Conservation (phyloP, 441 rosid species). For the Macaranga tanarius region DNA sequence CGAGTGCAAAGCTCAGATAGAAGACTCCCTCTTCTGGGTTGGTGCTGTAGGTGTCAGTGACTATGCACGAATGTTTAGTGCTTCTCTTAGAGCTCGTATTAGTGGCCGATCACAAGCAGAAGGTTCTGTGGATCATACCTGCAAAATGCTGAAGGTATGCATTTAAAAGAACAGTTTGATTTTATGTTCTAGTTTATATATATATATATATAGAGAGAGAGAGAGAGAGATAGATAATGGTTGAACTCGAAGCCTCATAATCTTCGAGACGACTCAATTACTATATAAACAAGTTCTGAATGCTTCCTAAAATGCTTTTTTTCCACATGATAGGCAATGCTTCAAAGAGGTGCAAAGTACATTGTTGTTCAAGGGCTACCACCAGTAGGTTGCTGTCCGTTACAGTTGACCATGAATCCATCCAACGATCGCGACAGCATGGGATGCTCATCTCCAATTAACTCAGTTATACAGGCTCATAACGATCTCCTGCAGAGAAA, state of each 20-base stretch:
- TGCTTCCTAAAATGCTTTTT: neutral
- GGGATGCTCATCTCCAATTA: slow-evolving; percentile 37
- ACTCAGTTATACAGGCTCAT: slow-evolving; percentile 32
- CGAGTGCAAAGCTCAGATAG: slow-evolving; percentile 18
- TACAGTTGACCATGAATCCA: slow-evolving; percentile 23
- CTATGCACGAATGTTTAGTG: slow-evolving; percentile 39
- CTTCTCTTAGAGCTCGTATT: slow-evolving; percentile 28
- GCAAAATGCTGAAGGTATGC: slow-evolving; percentile 35
- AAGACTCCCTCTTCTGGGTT: slow-evolving; percentile 40
- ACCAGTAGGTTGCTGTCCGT: slow-evolving; percentile 46
- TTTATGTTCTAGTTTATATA: too few relatives aligned
- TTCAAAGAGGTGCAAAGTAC: slow-evolving; percentile 42
- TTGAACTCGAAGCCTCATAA: too few relatives aligned
- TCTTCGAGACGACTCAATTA: too few relatives aligned
- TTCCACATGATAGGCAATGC: slow-evolving; percentile 31
- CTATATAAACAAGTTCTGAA: neutral
- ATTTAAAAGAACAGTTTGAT: neutral
- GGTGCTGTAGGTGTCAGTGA: slow-evolving; percentile 49
- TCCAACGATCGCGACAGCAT: slow-evolving; percentile 24
- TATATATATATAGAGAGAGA: too few relatives aligned
- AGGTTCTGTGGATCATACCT: slow-evolving; percentile 20
- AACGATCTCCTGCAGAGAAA: slow-evolving; percentile 39
- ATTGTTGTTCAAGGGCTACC: slow-evolving; percentile 50
- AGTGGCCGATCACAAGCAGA: slow-evolving; percentile 26
- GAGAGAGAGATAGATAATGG: too few relatives aligned